Conservation (phyloP, 1,284 basidiomycete species). For the Retiboletus flavoniger region DNA sequence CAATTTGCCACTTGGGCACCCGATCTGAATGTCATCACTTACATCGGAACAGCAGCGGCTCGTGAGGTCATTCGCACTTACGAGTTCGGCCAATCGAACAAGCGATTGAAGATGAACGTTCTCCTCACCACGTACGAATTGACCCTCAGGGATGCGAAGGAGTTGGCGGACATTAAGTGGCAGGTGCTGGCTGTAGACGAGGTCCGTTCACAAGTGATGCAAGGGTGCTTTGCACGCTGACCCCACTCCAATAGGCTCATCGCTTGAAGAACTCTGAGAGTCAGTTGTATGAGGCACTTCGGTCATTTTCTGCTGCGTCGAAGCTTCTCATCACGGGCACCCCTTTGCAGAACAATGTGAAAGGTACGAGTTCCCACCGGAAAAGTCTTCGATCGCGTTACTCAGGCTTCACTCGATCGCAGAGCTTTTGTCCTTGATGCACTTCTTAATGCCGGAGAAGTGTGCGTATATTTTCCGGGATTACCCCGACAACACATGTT, state of each 20-base stretch:
- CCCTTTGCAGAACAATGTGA: constrained; percentile 98
- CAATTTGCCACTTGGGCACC: constrained; percentile 97
- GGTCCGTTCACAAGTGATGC: constrained; percentile 43
- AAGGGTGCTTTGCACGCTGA: constrained; percentile 8
- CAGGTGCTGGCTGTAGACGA: constrained; percentile 96
- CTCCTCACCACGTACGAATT: constrained; percentile 97
- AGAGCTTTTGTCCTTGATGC: constrained; percentile 96
- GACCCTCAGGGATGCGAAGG: constrained; percentile 87
- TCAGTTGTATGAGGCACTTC: constrained; percentile 93
- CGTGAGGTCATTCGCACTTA: constrained; percentile 90
- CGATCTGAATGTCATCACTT: constrained; percentile 95
- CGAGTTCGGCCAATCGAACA: constrained; percentile 86
- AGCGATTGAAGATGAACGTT: constrained; percentile 96
- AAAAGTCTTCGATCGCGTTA: constrained; percentile 1
- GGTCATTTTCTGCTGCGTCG: constrained; percentile 85
- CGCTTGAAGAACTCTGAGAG: constrained; percentile 98
- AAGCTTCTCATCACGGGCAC: constrained; percentile 98
- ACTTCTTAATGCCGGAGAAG: constrained; percentile 98
- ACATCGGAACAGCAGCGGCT: constrained; percentile 88
- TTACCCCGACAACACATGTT: constrained; percentile 7
- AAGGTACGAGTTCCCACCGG: constrained; percentile 57
- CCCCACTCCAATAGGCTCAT: constrained; percentile 66
- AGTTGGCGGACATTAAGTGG: constrained; percentile 95
- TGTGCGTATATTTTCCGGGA: constrained; percentile 53
- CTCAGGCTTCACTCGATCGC: constrained; percentile 15